These are phyloP conservation scores for Kluyveromyces sp. DNA, from an alignment of 1,139 yeast genomes.

Conservation along the genomic window DNA sequence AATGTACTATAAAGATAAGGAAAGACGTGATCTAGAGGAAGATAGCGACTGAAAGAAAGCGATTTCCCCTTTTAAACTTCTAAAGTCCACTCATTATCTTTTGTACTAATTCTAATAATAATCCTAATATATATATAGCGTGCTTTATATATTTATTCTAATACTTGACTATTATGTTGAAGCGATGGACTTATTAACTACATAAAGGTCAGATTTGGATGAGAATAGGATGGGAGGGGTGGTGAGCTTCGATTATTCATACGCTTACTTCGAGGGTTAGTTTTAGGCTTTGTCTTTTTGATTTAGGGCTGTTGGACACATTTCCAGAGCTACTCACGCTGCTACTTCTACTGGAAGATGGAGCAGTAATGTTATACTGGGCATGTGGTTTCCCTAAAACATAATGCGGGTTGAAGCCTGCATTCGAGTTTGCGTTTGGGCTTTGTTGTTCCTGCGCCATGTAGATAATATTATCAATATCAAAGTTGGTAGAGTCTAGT, in stretches of 20 bases:
- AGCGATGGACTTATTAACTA: too few relatives aligned
- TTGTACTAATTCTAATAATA: too few relatives aligned
- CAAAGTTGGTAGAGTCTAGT: not conserved
- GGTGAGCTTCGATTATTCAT: not conserved
- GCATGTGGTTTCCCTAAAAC: not conserved
- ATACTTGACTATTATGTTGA: too few relatives aligned
- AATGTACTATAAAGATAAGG: slow-evolving; percentile 3
- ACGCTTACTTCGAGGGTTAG: not conserved
- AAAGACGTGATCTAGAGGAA: slow-evolving; percentile 1
- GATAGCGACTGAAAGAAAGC: not conserved
- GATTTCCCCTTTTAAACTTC: not conserved
- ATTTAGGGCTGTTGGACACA: not conserved
- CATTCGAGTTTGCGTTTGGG: not conserved
- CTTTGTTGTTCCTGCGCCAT: not conserved
- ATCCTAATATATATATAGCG: not conserved
- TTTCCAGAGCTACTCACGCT: too few relatives aligned
- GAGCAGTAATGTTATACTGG: not conserved
- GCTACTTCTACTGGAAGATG: not conserved
- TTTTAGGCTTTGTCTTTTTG: not conserved
- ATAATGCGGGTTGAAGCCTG: too few relatives aligned
- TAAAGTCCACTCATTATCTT: too few relatives aligned
- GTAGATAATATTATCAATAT: slow-evolving; percentile 1
- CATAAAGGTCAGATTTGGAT: not conserved
- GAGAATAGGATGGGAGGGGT: not conserved
- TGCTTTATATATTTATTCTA: not conserved